Evolutionary conservation across 441 rosid species (phyloP), one percentile per base, ranked within the genome.

Genomic region (Mallotus japonicus): DNA sequence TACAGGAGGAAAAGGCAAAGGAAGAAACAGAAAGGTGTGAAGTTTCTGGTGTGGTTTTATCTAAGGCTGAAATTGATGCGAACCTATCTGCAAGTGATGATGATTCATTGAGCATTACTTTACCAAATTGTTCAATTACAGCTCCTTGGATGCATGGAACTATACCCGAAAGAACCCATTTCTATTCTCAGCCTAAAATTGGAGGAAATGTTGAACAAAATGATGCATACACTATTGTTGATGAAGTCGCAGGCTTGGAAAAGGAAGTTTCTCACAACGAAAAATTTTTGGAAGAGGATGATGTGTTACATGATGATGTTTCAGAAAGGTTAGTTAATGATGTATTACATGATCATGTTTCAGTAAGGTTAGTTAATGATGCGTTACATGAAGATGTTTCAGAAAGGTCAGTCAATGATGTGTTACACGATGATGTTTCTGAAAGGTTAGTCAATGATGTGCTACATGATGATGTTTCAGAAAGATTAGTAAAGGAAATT

Each of bases 141-240:
- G 80, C 92, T 78, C 94, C 97, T 69, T 89, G 96, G 97, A 80
- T 76, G 72, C 88, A 82, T 71, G 88, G 89, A 65, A 71, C 73
- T 40, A 66, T 71, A 70, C 65, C 47, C 19, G 60, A 50, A 58
- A 76, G 66, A 42, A 59, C 57, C 75, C 69, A 54, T 69, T 74
- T 78, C 24, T 67, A 59, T 79, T 81, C 70, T 67, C 62, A 12
- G 20, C 75, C 69, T 74, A 54, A 67, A 59, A 24, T 67, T 15
- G 75, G 63, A 16, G 80, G 65, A 37, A 49, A 51, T 11, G 60
- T 22, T 40, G 11, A 22, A 19, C 49, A 65, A 17, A 44, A 58
- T 61, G 46, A 50, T 57, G 71, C 50, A n/a, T 19, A 54, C 58
- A 51, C 12, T 62, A 70, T 24, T 75, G 74, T 72, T 70, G 65